Conservation (phyloP, 495 filamentous ascomycete species). For the Halenospora varia region DNA sequence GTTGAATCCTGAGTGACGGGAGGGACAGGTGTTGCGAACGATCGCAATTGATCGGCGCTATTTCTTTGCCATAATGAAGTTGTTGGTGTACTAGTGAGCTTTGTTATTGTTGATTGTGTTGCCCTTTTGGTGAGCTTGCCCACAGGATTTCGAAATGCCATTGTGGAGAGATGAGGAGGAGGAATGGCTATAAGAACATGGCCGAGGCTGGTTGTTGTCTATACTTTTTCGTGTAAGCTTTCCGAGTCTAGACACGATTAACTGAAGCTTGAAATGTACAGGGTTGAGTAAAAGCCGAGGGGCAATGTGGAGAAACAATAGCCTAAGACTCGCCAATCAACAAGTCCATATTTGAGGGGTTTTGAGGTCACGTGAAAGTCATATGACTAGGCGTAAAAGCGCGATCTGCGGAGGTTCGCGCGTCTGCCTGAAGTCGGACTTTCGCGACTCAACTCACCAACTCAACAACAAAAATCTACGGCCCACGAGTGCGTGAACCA, state of each 20-base stretch:
- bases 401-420: no score
- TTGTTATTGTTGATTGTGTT: conserved; percentile 28
- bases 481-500: no score
- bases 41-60: conserved; percentile 35
- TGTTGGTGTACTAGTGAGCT: conserved; percentile 20
- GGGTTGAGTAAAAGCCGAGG: not conserved
- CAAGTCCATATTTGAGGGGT: not conserved
- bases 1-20: conserved; percentile 66
- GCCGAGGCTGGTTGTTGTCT: conserved; percentile 9
- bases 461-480: no score
- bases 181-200: conserved; percentile 17
- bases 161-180: conserved; percentile 20
- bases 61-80: conserved; percentile 24
- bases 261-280: not conserved
- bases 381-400: no score
- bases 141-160: conserved; percentile 45
- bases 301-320: not conserved
- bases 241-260: not conserved
- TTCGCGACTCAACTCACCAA: no score
- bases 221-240: not conserved
- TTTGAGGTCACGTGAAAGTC: not conserved
- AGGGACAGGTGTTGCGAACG: conserved; percentile 63
- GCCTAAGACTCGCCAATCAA: not conserved
- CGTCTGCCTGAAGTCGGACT: not conserved
- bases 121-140: conserved; percentile 39